Base-by-base conservation (phyloP, 2,329 filamentous ascomycete genomes). In the Penicillium nordicum region DNA sequence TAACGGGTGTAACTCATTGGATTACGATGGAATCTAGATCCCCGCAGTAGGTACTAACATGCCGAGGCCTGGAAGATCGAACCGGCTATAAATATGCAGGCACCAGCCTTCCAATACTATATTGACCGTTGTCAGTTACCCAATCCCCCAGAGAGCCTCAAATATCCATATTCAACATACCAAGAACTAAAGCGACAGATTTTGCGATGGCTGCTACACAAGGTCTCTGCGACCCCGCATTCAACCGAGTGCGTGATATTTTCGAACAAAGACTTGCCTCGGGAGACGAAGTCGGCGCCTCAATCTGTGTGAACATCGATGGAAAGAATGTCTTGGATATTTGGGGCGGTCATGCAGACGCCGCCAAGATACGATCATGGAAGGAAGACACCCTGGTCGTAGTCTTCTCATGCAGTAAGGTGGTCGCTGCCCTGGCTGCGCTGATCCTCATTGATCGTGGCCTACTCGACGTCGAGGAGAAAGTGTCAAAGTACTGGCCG, bases 301-400 rank as follows among this genome's bases (percentile, higher is more conserved):
- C 75, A 0, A 64, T 81, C 21, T 69, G 63, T 23, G 53, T 72
- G 16, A 71, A 69, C 41, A 74, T 80, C 41, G 79, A 80, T 55
- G 77, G 78, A 7, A 79, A 79, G 65, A 79, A 79, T 57, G 74
- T 79, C 29, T 73, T 68, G 76, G 69, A 74, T 70, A 47, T 72
- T 69, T 32, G 74, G 81, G 40, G 80, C 75, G 70, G 66, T 12
- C 51, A 66, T 37, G 44, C 56, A 23, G 58, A 67, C 23, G 47
- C 50, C 23, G 45, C 46, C 10, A 53, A 68, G 73, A 58, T 72
- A 72, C 21, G 70, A 74, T 18, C 70, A 61, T 57, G 77, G 78
- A 10, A 70, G 63, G 27, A 70, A 69, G 52, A 74, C 74, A 57
- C 71, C 61, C 53, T 72, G 23, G 54, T 60, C 11, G 52, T 54